Conservation (phyloP, 768 basidiomycete genomes). For the Mycena pura region DNA sequence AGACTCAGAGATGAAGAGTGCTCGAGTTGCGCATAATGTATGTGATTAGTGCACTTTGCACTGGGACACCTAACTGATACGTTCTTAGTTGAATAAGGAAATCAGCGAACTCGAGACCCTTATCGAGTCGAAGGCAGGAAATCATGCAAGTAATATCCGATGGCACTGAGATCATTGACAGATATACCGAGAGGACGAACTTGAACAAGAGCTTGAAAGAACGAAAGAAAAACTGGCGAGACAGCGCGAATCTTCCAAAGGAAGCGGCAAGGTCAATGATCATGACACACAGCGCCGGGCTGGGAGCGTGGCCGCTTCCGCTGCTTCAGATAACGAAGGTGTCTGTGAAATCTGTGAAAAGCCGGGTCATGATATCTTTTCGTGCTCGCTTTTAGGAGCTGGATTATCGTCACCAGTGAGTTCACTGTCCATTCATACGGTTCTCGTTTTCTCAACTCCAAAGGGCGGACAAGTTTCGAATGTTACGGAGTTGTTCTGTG, state of each 20-base stretch:
- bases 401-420: constrained; percentile 43
- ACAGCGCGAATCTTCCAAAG: constrained; percentile 66
- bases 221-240: constrained; percentile 74
- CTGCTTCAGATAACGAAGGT: constrained; percentile 39
- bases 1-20: constrained; percentile 79
- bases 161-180: constrained; percentile 33
- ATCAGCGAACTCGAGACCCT: constrained; percentile 91
- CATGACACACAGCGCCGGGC: constrained; percentile 37
- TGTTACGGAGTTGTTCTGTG: constrained; percentile 63
- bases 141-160: background rate
- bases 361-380: constrained; percentile 87
- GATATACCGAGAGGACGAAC: constrained; percentile 93
- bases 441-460: no score
- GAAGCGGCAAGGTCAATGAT: constrained; percentile 45
- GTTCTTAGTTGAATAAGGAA: constrained; percentile 81
- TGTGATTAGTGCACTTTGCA: constrained; percentile 31
- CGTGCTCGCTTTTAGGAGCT: constrained; percentile 76
- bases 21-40: constrained; percentile 72
- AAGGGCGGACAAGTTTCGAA: constrained; percentile 18
- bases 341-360: constrained; percentile 65
- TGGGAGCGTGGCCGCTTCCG: constrained; percentile 35
- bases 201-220: constrained; percentile 83
- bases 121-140: constrained; percentile 87
- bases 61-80: constrained; percentile 12
- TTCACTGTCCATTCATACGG: background rate